Conservation (phyloP, 2,329 filamentous ascomycete species). For the Ceratocystis cacaofunesta region DNA sequence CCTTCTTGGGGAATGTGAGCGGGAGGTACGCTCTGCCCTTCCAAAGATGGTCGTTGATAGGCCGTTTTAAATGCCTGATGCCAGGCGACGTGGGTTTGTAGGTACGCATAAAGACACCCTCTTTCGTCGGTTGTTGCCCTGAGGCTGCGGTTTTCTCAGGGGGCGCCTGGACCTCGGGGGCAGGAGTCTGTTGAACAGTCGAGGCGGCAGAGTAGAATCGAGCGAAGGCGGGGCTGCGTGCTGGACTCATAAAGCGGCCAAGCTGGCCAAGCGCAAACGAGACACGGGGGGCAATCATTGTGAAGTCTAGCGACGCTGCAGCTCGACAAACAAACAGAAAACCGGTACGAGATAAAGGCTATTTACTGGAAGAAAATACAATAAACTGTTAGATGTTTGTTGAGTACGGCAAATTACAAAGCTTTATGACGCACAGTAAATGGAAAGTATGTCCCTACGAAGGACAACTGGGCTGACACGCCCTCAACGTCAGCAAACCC, state of each 20-base stretch:
- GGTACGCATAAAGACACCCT: slow-evolving; percentile 47
- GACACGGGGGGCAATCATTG: slow-evolving; percentile 15
- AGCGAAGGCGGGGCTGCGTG: slow-evolving; percentile 13
- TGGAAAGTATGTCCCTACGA: slow-evolving; percentile 6
- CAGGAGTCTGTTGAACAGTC: not conserved
- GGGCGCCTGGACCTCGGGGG: not conserved
- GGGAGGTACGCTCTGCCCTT: slow-evolving; percentile 72
- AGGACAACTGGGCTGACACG: slow-evolving; percentile 10
- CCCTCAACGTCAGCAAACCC: slow-evolving; percentile 4
- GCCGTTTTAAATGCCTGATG: slow-evolving; percentile 76
- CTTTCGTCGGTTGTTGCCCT: not conserved
- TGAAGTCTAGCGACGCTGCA: not conserved
- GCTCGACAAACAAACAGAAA: not conserved
- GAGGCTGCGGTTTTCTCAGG: not conserved
- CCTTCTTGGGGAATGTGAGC: slow-evolving; percentile 83
- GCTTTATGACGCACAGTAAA: slow-evolving; percentile 9
- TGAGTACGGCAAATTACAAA: slow-evolving; percentile 12
- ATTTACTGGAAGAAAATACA: not conserved
- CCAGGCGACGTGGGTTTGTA: slow-evolving; percentile 92
- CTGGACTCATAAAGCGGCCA: slow-evolving; percentile 11
- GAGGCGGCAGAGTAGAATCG: slow-evolving; percentile 10
- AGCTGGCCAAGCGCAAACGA: slow-evolving; percentile 14
- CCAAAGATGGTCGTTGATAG: slow-evolving; percentile 94
- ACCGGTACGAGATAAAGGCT: not conserved
- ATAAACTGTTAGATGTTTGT: slow-evolving; percentile 5